A percentile compares a stretch with the other conserved stretches of the same genome.
Evolutionary conservation across 2,329 filamentous ascomycete species (phyloP).

Genomic region (Penicillium sp.): DNA sequence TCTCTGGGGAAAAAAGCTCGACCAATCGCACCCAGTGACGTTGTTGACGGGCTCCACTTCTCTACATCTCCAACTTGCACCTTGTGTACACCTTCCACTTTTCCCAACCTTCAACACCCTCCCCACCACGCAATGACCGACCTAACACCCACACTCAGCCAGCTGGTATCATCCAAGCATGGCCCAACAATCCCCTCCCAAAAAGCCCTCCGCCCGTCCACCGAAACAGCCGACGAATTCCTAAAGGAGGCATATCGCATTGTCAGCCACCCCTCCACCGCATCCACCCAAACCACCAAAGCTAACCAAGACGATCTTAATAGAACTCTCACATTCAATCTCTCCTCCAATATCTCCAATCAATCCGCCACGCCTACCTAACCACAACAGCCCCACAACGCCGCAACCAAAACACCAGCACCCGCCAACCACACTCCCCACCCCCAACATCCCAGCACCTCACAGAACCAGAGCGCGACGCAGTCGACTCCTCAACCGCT

Average conservation of each 20-base stretch:
- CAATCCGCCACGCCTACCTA: slow-evolving; percentile 87
- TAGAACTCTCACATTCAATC: slow-evolving; percentile 84
- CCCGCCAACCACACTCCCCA: slow-evolving; percentile 36
- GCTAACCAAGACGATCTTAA: neutral
- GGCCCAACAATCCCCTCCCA: slow-evolving; percentile 36
- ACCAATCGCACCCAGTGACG: slow-evolving; percentile 15
- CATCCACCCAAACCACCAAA: neutral
- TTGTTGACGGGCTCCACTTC: slow-evolving; percentile 12
- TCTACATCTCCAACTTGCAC: slow-evolving; percentile 6
- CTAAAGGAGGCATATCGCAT: slow-evolving; percentile 93
- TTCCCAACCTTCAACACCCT: slow-evolving; percentile 1
- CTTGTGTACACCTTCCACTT: slow-evolving; percentile 10
- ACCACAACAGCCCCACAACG: slow-evolving; percentile 68
- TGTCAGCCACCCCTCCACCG: slow-evolving; percentile 47
- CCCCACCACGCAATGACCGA: slow-evolving; percentile 39
- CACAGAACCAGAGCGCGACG: slow-evolving; percentile 78
- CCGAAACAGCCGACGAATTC: slow-evolving; percentile 70
- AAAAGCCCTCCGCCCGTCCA: slow-evolving; percentile 17
- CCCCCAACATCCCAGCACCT: slow-evolving; percentile 50
- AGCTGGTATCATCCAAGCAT: slow-evolving; percentile 34
- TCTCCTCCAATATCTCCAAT: slow-evolving; percentile 75
- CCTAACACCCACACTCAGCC: slow-evolving; percentile 38
- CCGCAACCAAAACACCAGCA: slow-evolving; percentile 29
- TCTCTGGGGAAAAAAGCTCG: neutral
- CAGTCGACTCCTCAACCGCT: slow-evolving; percentile 85